These are phyloP conservation scores for Pachysandra terminalis DNA, from an alignment of 164 flowering plant species.

Conservation along the genomic window DNA sequence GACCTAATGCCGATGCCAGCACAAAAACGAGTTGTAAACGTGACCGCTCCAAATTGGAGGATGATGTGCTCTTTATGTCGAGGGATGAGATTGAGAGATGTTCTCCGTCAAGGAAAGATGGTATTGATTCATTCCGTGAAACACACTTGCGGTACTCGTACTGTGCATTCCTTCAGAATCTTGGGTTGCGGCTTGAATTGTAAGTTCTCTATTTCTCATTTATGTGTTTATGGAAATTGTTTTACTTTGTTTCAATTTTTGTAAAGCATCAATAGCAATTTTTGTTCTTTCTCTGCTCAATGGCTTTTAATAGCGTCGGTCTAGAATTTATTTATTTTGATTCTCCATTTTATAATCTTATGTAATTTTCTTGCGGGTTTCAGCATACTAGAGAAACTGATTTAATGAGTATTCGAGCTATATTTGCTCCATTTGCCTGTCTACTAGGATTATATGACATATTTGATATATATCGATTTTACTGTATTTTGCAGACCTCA, in stretches of 20 bases:
- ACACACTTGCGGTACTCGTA: conserved; percentile 80
- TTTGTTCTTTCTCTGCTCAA: neutral
- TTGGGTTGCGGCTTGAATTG: no score
- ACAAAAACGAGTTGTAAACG: conserved; percentile 44
- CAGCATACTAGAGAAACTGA: neutral
- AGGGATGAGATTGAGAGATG: no score
- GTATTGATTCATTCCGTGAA: conserved; percentile 80
- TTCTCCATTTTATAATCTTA: neutral
- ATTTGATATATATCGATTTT: no score
- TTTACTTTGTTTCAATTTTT: no score
- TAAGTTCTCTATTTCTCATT: no score
- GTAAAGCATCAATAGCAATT: neutral
- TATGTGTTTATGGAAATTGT: neutral
- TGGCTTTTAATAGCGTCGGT: neutral
- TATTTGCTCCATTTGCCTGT: no score
- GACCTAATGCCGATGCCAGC: conserved; percentile 26
- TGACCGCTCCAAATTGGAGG: conserved; percentile 52
- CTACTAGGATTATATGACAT: no score
- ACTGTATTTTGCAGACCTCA: conserved; percentile 96
- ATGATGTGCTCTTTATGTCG: conserved; percentile 66
- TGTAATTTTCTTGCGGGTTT: neutral
- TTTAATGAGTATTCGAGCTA: no score
- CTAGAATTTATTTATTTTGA: neutral
- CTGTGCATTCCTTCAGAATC: no score
- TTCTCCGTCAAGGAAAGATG: no score